Evolutionary conservation across 805 yeast species (phyloP).

Genomic region (Wickerhamomyces rabaulensis): DNA sequence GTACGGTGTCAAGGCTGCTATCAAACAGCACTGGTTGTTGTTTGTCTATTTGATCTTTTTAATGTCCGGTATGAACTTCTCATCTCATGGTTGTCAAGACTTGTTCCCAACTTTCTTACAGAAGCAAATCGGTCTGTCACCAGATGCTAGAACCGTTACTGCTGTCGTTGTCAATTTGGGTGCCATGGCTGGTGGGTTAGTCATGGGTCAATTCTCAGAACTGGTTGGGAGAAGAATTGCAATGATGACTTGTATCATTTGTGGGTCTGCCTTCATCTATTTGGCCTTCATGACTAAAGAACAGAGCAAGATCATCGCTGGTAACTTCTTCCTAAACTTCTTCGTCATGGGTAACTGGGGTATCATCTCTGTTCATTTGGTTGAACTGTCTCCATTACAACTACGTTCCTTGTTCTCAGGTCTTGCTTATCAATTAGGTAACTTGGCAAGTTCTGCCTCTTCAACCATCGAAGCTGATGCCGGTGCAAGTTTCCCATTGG

Average conservation of each 20-base stretch:
- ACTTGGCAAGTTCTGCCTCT: slow-evolving; percentile 39
- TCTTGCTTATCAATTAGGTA: slow-evolving; percentile 38
- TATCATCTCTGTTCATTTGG: slow-evolving; percentile 57
- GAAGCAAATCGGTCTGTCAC: slow-evolving; percentile 42
- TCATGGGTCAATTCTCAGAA: slow-evolving; percentile 53
- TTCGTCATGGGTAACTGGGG: slow-evolving; percentile 76
- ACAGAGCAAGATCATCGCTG: slow-evolving; percentile 43
- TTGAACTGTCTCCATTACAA: slow-evolving; percentile 62
- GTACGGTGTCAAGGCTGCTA: slow-evolving; percentile 29
- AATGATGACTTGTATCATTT: slow-evolving; percentile 42
- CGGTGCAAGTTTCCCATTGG: slow-evolving; percentile 19
- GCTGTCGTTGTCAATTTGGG: slow-evolving; percentile 63
- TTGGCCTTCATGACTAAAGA: slow-evolving; percentile 44
- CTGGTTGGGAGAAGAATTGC: slow-evolving; percentile 57
- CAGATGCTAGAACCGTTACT: slow-evolving; percentile 50
- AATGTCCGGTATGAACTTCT: slow-evolving; percentile 67
- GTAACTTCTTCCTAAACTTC: slow-evolving; percentile 61
- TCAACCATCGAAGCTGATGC: slow-evolving; percentile 58
- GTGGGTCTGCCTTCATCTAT: slow-evolving; percentile 57
- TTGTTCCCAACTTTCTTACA: slow-evolving; percentile 59
- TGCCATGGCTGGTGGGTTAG: slow-evolving; percentile 60
- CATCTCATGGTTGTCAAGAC: slow-evolving; percentile 74
- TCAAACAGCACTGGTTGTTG: slow-evolving; percentile 55
- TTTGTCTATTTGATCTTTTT: slow-evolving; percentile 51
- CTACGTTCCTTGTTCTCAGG: slow-evolving; percentile 60